A percentile compares a stretch with the other conserved stretches of the same genome.
phyloP scores from a whole-genome alignment of 495 filamentous ascomycete genomes.

The Aspergillus sclerotiicarbonarius region DNA sequence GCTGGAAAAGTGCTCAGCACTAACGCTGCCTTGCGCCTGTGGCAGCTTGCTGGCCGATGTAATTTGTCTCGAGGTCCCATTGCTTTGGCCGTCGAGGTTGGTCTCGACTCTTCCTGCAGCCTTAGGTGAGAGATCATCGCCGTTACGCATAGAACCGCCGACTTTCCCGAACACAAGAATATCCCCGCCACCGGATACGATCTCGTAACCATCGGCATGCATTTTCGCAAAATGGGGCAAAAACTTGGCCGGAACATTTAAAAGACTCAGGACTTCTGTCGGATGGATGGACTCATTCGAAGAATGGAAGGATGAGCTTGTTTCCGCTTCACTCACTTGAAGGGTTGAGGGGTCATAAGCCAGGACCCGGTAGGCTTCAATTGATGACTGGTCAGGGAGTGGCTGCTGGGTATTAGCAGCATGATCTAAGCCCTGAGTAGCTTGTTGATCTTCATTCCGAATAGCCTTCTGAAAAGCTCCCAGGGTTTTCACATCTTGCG shows the following conservation, averaged over 20 bases:
- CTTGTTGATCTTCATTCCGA: neutral
- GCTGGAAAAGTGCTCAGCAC: neutral
- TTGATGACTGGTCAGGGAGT: neutral
- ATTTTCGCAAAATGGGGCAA: conserved; percentile 65
- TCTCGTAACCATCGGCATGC: conserved; percentile 67
- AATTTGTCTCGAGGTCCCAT: neutral
- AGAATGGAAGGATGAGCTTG: conserved; percentile 52
- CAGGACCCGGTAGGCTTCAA: conserved; percentile 65
- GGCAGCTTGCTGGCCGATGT: neutral
- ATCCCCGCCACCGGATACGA: conserved; percentile 66
- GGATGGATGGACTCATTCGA: conserved; percentile 47
- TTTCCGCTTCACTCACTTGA: conserved; percentile 58
- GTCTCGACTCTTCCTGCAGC: conserved; percentile 5
- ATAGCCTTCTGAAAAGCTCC: neutral
- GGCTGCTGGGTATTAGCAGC: neutral
- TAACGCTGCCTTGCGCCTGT: neutral
- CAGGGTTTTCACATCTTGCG: neutral
- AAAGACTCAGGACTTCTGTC: conserved; percentile 61
- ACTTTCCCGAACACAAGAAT: conserved; percentile 71
- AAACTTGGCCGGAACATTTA: conserved; percentile 70
- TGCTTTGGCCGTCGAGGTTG: neutral
- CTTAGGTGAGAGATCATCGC: conserved; percentile 11
- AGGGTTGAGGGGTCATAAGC: conserved; percentile 68
- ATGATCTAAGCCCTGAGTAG: neutral
- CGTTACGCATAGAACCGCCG: conserved; percentile 20